Evolutionary conservation across 2,329 filamentous ascomycete species (phyloP), one percentile per base, ranked within the genome.

Genomic region (Diaporthe sp.): DNA sequence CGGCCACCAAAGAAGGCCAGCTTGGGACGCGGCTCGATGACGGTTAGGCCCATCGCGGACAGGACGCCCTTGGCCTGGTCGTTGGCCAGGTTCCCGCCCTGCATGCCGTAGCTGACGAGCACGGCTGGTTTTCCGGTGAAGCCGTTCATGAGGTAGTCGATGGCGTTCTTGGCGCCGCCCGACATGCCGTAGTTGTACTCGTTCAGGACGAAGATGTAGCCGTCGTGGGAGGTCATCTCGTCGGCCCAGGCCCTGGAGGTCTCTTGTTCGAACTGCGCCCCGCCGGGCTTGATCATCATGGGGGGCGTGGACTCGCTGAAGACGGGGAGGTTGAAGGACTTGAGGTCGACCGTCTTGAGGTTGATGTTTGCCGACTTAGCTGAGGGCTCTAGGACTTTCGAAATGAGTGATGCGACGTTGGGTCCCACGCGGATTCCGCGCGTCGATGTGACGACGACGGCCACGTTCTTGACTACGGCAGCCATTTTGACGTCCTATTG

Each of bases 81-180:
- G 27, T 74, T 72, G 53, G 72, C 75, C 37, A 86, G 5, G 30
- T 12, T 39, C 2, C 63, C 63, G 12, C 63, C 63, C 30, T 79
- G 75, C 0, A 84, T 84, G 6, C 90, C 90, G 80, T 91, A 91
- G 72, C 84, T 88, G 35, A 92, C 84, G 72, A 92, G 83, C 61
- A 82, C 81, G 25, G 84, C 85, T 0, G 89, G 87, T 79, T 91
- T 91, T 12, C 86, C 88, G 32, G 81, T 85, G 88, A 89, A 91
- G 78, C 91, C 90, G 77, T 91, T 82, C 77, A 85, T 87, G 0
- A 92, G 84, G 78, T 90, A 92, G 79, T 92, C 91, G 72, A 92
- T 85, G 8, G 90, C 90, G 78, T 92, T 92, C 83, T 92, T 92
- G 65, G 89, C 81, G 9, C 83, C 85, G 0, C 86, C 89, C 0